These are phyloP conservation scores for Nepenthes gracilis DNA, from an alignment of 148 eudicot genomes.

Conservation along the genomic window DNA sequence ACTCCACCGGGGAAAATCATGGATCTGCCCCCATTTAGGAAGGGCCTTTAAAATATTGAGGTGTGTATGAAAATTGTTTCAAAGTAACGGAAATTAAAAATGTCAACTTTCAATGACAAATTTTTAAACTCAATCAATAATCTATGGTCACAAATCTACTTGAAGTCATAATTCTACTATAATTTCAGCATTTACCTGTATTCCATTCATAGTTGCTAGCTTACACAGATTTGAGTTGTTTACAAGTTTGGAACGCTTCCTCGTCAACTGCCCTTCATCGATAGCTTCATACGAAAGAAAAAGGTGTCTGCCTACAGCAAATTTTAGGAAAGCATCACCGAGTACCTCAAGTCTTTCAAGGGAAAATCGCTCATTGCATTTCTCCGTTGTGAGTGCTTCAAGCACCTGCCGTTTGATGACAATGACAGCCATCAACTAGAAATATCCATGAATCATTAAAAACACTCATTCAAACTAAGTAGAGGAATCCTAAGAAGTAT, in stretches of 20 bases:
- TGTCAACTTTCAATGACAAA: no score
- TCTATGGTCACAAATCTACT: no score
- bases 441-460: no score
- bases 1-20: no score
- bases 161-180: background rate
- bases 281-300: conserved; percentile 59
- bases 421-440: background rate
- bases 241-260: conserved; percentile 74
- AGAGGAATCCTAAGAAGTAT: no score
- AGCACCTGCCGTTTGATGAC: conserved; percentile 44
- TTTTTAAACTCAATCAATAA: no score
- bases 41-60: no score
- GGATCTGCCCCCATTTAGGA: no score
- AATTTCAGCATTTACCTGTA: conserved; percentile 47
- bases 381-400: conserved; percentile 95
- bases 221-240: conserved; percentile 68
- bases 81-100: no score
- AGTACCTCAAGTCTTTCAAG: conserved; percentile 98
- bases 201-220: conserved; percentile 43
- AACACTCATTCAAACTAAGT: no score
- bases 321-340: conserved; percentile 95
- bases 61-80: no score
- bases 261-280: conserved; percentile 93
- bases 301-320: conserved; percentile 80
- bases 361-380: conserved; percentile 68